Conservation (phyloP, 2,329 filamentous ascomycete genomes). For the Penicillium sp. region DNA sequence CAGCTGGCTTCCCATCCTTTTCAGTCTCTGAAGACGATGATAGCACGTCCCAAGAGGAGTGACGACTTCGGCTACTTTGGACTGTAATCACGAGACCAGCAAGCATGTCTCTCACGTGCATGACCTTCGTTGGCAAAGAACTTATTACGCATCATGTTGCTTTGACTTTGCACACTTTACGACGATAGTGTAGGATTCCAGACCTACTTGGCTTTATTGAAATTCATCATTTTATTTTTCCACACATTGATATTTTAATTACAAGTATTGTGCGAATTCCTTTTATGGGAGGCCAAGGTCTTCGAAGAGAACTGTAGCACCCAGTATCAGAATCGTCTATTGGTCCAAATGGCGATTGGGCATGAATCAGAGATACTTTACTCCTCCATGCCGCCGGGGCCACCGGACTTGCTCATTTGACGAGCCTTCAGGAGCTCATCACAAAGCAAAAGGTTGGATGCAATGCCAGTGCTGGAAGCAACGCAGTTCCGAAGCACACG, state of each 20-base stretch:
- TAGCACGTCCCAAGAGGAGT: conserved; percentile 16
- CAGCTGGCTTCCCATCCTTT: conserved; percentile 57
- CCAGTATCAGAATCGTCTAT: conserved; percentile 15
- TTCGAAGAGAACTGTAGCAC: conserved; percentile 10
- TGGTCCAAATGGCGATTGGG: conserved; percentile 17
- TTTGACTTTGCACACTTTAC: no score
- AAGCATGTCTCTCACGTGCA: no score
- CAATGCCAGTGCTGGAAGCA: conserved; percentile 89
- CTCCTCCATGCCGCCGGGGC: conserved; percentile 40
- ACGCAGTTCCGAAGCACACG: conserved; percentile 89
- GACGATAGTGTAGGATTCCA: no score
- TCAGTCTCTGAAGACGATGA: conserved; percentile 23
- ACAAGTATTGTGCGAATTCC: conserved; percentile 14
- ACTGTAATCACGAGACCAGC: no score
- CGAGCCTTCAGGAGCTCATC: conserved; percentile 96
- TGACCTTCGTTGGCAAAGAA: no score
- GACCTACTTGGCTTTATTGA: no score
- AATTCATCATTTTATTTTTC: neutral
- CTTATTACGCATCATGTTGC: no score
- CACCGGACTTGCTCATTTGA: conserved; percentile 65
- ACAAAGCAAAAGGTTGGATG: conserved; percentile 88
- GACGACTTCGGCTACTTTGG: neutral
- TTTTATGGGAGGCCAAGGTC: conserved; percentile 14
- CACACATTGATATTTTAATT: neutral
- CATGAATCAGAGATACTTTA: conserved; percentile 26